Conservation (phyloP, 257 asterid species). For the Nicotiana attenuata region DNA sequence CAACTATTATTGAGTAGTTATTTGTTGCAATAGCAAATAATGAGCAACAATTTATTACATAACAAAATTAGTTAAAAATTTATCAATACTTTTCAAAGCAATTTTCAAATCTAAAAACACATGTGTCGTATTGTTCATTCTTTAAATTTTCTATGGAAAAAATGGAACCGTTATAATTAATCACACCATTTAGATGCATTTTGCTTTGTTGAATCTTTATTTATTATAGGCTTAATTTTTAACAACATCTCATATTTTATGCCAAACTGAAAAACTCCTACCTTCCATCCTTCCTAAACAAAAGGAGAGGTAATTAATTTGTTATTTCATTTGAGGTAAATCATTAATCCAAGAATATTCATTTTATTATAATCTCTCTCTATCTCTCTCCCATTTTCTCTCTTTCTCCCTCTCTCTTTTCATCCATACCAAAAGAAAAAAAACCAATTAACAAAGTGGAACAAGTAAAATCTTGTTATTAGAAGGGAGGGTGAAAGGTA, state of each 20-base stretch:
- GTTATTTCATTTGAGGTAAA: neutral
- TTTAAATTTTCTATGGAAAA: no score
- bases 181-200: no score
- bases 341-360: neutral
- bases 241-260: neutral
- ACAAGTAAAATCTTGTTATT: neutral
- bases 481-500: neutral
- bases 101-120: no score
- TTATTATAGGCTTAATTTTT: neutral
- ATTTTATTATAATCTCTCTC: constrained; percentile 2
- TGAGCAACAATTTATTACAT: no score
- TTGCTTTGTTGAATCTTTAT: neutral
- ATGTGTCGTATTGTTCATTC: no score
- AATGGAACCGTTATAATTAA: no score
- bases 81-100: no score
- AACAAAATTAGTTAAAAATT: no score
- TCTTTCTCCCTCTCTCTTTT: neutral
- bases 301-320: neutral
- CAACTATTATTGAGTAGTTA: no score
- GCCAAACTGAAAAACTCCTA: neutral
- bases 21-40: no score
- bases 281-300: constrained; percentile 1
- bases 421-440: neutral
- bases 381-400: neutral
- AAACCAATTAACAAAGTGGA: neutral